Evolutionary conservation across 805 yeast species (phyloP), one percentile per base, ranked within the genome.

Genomic region (Ascoidea tarda): DNA sequence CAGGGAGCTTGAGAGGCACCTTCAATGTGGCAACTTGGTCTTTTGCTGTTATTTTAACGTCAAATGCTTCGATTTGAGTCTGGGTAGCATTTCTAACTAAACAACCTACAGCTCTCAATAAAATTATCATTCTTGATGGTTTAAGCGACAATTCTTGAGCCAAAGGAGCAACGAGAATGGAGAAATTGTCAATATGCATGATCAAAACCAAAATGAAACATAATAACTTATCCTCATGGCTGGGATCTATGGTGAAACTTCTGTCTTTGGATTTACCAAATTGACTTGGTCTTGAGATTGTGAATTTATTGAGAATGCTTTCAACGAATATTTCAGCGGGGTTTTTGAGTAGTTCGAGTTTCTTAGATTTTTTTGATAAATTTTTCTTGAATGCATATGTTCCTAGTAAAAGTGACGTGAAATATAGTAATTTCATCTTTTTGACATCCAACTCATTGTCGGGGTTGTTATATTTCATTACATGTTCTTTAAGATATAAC

Each of bases 1-100:
- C 91, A 6, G 99, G 99, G 51, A 87, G 72, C 64, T 80, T 82
- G 69, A 93, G 85, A 46, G 99, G 99, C 38, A 89, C 96, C 65
- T 78, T 82, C 66, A 93, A 75, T 16, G 78, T 68, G 2, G 97
- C 98, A 59, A 91, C 73, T 67, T 88, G 87, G 68, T 84, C 83
- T 46, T 79, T 74, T 6, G 78, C 65, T 12, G 82, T 82, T 52
- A 75, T 70, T 51, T 75, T 67, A 54, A 84, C 73, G 33, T 84
- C 84, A 58, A 81, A 75, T 3, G 84, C 84, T 60, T 82, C 88
- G 45, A 87, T 87, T 67, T 83, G 84, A n/a, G 82, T 75, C 44
- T 74, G 78, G 16, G 89, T 77, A 42, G 87, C 81, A 51, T 79
- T 75, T 67, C 85, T 87, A 51, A 87, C 78, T 28, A 68, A 66